Percentiles rank a stretch among this genome's conserved stretches.
Conservation (phyloP, 257 asterid genomes). For the Solanum etuberosum region DNA sequence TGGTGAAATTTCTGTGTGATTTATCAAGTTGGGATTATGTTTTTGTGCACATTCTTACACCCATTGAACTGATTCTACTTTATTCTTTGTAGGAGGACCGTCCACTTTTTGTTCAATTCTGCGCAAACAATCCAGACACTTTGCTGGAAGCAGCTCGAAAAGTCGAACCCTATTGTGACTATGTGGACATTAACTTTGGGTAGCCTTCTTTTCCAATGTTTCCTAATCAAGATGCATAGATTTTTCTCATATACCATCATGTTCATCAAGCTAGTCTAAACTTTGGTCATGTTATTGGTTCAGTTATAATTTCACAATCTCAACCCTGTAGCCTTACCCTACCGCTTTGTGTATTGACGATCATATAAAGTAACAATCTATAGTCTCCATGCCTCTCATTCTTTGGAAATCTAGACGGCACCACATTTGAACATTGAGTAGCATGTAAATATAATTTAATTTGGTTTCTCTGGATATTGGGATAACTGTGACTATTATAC, state of each 20-base stretch:
- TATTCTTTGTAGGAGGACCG: constrained; percentile 62
- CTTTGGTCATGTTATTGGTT: background rate
- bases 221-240: background rate
- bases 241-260: background rate
- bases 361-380: background rate
- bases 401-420: background rate
- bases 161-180: constrained; percentile 81
- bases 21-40: background rate
- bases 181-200: constrained; percentile 93
- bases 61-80: background rate
- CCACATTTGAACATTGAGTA: background rate
- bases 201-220: constrained; percentile 11
- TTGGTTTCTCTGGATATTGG: no score
- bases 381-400: background rate
- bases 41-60: background rate
- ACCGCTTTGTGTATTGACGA: background rate
- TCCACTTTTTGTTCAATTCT: constrained; percentile 92
- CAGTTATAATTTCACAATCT: background rate
- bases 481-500: no score
- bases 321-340: background rate
- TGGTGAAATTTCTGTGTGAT: background rate
- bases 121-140: constrained; percentile 87
- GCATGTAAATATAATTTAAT: no score
- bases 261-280: background rate
- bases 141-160: constrained; percentile 81